Evolutionary conservation across 208 protist genomes (phyloP), one percentile per base, ranked within the genome.

Genomic region (Leishmania aethiopica): DNA sequence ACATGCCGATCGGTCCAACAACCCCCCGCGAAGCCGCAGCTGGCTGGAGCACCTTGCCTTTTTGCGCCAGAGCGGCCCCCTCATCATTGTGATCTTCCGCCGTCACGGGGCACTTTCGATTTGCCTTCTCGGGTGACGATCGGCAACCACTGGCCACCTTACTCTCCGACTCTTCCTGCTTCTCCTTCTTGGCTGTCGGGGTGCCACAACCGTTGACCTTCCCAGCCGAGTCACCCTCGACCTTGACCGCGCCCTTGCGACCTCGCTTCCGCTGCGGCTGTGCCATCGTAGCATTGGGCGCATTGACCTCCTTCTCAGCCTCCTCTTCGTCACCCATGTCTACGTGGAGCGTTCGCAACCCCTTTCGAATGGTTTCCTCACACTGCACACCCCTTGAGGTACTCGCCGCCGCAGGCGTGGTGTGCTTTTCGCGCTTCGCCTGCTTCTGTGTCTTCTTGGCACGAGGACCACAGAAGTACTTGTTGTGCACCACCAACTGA

Each of bases 401-500:
- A 49, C 80, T 81, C 37, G 37, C 35, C 40, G 45, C 53, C 11
- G 72, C 17, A 42, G 75, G 47, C 6, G 37, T 42, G 3, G 35
- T 57, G 53, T 87, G 72, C 82, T 94, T 96, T 88, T 98, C 95
- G 13, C 93, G 87, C 84, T 97, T 96, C 78, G 78, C 28, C 85
- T 96, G 97, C 85, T 97, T 96, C 70, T 80, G 67, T 1, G 93
- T 98, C 73, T 95, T 93, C 79, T 90, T 91, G 6, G 96, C 96
- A 4, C 89, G 82, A 19, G 96, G 96, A 6, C 96, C 96, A 86
- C 97, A 99, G 82, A 98, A 99, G 87, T 98, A 99, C 73, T 96
- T 92, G 86, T 98, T 97, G 82, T 99, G 97, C 49, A 98, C 90
- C 10, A 92, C 82, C 69, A 98, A 87, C 81, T 97, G 93, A 22